Evolutionary conservation across 1,284 basidiomycete species (phyloP), one percentile per base, ranked within the genome.

Genomic region (Lignosus rhinocerotis): DNA sequence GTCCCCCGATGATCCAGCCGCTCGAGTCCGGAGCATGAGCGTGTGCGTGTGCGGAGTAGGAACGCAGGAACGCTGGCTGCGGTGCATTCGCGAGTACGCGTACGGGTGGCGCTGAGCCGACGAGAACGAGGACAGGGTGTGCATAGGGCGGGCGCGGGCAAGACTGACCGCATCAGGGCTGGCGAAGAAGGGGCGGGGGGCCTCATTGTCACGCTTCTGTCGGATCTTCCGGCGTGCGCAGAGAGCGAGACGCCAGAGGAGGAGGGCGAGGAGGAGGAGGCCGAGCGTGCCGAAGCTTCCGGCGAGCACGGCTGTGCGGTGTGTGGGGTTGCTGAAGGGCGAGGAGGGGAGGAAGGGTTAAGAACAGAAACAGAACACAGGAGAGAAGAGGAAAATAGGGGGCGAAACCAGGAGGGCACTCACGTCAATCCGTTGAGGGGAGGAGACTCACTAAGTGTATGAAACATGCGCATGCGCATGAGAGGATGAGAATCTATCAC

Each of bases 161-260:
- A n/a, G 10, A 11, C 25, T 11, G 21, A 45, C 21, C 8, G 41
- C 32, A 32, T 53, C 41, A 16, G 47, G 39, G 17, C 50, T 56
- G 9, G 59, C 53, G 17, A 53, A 45, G 56, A 64, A 64, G 3
- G 62, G 62, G 12, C 62, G 53, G 1, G 62, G 34, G 21, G 49
- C 41, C 45, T 49, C 16, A 8, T n/a, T 36, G 32, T 64, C 62
- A 16, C 42, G 19, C 5, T 38, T 41, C 33, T 17, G 45, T 11
- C 9, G 21, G 7, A 33, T 17, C 30, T 53, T 57, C 7, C 41
- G 53, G 12, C 31, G 33, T 17, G 31, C 30, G 59, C 9, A 16
- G 25, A 64, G 21, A 14, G 21, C 6, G 44, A 59, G 38, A 36
- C 59, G 59, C 62, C 61, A 63, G 42, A 51, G 2, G 38, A 58